Conservation (phyloP, 2,329 filamentous ascomycete species). For the Teratosphaeria pseudoeucalypti region DNA sequence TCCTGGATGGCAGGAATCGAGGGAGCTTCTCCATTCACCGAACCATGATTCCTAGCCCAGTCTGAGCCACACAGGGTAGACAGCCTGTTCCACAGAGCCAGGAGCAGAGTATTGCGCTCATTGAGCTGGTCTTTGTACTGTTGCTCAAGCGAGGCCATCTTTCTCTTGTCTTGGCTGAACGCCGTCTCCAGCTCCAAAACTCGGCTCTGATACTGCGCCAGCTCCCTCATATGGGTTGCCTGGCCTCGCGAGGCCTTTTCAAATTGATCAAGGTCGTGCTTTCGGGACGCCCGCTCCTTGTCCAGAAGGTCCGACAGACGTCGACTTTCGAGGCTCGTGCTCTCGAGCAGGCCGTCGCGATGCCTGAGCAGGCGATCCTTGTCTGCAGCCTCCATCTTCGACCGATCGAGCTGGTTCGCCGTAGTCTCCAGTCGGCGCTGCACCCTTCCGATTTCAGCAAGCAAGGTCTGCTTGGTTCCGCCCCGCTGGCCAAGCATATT, state of each 20-base stretch:
- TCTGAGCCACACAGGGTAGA: conserved; percentile 79
- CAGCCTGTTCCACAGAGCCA: conserved; percentile 82
- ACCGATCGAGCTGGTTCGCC: conserved; percentile 67
- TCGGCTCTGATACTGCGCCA: conserved; percentile 73
- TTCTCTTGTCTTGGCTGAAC: conserved; percentile 66
- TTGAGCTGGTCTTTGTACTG: conserved; percentile 76
- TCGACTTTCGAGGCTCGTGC: conserved; percentile 73
- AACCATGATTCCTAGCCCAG: conserved; percentile 80
- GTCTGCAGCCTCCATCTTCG: conserved; percentile 69
- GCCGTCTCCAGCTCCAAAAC: conserved; percentile 79
- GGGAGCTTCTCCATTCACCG: conserved; percentile 79
- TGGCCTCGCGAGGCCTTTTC: conserved; percentile 83
- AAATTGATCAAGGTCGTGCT: conserved; percentile 76
- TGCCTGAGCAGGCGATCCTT: conserved; percentile 86
- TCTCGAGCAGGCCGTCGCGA: conserved; percentile 79
- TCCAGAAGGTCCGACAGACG: conserved; percentile 81
- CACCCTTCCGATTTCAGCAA: conserved; percentile 73
- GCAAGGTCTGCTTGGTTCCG: conserved; percentile 72
- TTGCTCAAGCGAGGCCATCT: conserved; percentile 63
- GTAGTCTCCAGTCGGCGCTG: conserved; percentile 81
- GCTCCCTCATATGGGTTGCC: conserved; percentile 74
- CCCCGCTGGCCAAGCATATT: conserved; percentile 80
- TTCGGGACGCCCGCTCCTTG: conserved; percentile 75
- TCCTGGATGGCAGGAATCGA: conserved; percentile 77
- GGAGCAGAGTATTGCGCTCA: conserved; percentile 79